Conservation (phyloP, 2,329 filamentous ascomycete species). For the Cercospora brassicicola region DNA sequence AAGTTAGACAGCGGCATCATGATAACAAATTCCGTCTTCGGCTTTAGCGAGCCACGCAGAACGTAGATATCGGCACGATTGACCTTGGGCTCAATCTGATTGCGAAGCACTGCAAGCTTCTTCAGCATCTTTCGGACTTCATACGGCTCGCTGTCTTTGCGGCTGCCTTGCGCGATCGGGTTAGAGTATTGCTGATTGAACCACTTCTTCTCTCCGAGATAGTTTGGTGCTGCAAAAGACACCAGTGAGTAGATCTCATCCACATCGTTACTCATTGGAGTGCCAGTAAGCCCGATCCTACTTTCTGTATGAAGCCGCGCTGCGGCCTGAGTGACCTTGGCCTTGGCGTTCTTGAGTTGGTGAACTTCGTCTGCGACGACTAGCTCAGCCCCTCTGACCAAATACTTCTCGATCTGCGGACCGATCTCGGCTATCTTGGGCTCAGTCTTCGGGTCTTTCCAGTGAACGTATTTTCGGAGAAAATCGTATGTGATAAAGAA, state of each 20-base stretch:
- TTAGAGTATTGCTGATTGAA: conserved; percentile 70
- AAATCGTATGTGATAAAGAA: conserved; percentile 75
- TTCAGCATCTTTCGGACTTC: conserved; percentile 64
- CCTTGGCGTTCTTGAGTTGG: conserved; percentile 65
- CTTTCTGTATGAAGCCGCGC: conserved; percentile 63
- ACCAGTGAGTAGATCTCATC: conserved; percentile 85
- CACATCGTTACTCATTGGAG: conserved; percentile 81
- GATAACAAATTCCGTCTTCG: conserved; percentile 80
- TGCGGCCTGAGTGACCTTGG: conserved; percentile 57
- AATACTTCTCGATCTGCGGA: conserved; percentile 45
- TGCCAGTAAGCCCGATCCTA: conserved; percentile 82
- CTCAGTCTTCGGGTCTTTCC: conserved; percentile 53
- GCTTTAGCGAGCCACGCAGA: conserved; percentile 66
- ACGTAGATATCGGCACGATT: conserved; percentile 70
- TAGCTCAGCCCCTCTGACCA: conserved; percentile 66
- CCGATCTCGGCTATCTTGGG: conserved; percentile 65
- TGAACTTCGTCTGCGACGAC: conserved; percentile 88
- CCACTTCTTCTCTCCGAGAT: conserved; percentile 66
- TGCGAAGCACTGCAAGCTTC: conserved; percentile 68
- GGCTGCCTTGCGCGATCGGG: conserved; percentile 73
- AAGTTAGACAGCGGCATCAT: conserved; percentile 66
- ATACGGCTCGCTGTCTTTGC: conserved; percentile 57
- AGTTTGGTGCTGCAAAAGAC: conserved; percentile 79
- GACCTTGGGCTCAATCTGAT: conserved; percentile 74
- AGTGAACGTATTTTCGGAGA: conserved; percentile 53